These are phyloP conservation scores for Sarocladium kiliense DNA, from an alignment of 2,329 filamentous ascomycete genomes.

Conservation along the genomic window DNA sequence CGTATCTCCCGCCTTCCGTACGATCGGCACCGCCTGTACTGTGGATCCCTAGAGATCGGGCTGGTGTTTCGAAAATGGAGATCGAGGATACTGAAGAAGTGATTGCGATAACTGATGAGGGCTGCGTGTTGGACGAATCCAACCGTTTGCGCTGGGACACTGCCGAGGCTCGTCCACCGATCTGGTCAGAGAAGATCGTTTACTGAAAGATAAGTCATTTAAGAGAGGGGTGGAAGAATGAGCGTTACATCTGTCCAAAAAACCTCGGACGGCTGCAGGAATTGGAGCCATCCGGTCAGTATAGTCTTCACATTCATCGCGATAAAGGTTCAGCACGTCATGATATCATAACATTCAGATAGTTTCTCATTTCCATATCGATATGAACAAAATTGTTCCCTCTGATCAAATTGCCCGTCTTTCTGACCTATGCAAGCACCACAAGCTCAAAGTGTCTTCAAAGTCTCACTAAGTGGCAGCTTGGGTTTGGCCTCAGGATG, in stretches of 20 bases:
- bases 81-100: slow-evolving; percentile 60
- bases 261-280: too few relatives aligned
- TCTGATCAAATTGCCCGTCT: too few relatives aligned
- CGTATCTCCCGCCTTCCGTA: slow-evolving; percentile 69
- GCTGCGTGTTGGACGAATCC: slow-evolving; percentile 65
- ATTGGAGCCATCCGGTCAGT: too few relatives aligned
- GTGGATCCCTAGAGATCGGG: slow-evolving; percentile 70
- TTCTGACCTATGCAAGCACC: too few relatives aligned
- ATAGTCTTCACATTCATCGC: too few relatives aligned
- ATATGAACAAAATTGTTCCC: too few relatives aligned
- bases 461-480: not conserved
- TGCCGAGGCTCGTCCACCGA: slow-evolving; percentile 35
- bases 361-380: too few relatives aligned
- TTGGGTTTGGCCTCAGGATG: not conserved
- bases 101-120: slow-evolving; percentile 67
- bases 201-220: not conserved
- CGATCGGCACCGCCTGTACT: slow-evolving; percentile 55
- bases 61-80: slow-evolving; percentile 66
- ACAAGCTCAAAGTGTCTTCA: not conserved
- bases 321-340: too few relatives aligned
- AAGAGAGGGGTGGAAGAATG: not conserved
- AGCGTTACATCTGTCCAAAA: too few relatives aligned
- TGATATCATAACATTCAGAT: too few relatives aligned
- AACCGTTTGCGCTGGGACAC: slow-evolving; percentile 37
- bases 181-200: slow-evolving; percentile 26